Evolutionary conservation across 169 alveolate species (phyloP), one percentile per base, ranked within the genome.

Genomic region (Plasmodium blacklocki): DNA sequence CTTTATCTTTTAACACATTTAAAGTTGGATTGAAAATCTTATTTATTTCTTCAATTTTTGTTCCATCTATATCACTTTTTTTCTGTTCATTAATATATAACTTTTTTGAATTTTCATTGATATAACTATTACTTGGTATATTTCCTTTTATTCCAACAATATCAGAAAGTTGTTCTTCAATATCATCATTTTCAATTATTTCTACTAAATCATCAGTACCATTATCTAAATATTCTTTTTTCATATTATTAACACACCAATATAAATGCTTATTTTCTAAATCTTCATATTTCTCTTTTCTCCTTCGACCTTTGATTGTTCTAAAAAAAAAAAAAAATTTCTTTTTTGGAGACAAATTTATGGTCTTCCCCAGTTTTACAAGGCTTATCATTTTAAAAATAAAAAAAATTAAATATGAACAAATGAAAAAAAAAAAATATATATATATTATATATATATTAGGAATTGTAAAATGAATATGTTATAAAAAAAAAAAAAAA

Each of bases 221-320:
- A 11, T 70, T 76, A 18, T 56, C 60, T 70, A 78, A 59, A 66
- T 66, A 64, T 50, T 78, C 89, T 49, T 66, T 78, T 29, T 78
- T 78, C 78, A 78, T 49, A 45, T 78, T 78, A 59, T 78, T 78
- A 43, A 78, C 67, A 18, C 72, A 78, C 89, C 89, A 78, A 43
- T 78, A 78, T 8, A 78, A 60, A 71, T 78, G 89, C 54, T 78
- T 78, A 64, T 49, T 78, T 45, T 78, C 89, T 18, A 78, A 59
- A 71, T 78, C 89, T 29, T 78, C 89, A 64, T 78, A 78, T 50
- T 66, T 63, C 59, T 78, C 89, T 26, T 78, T 78, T 78, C 26
- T 45, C 23, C 32, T 78, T 23, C 89, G 49, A 12, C 76, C 64
- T 29, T 64, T 50, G 60, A 64, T 64, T 47, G 78, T 78, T 52